Percentiles rank a stretch among this genome's conserved stretches.
Evolutionary conservation across 305 asterid genomes (phyloP).

Genomic region (Fraxinus sp.): DNA sequence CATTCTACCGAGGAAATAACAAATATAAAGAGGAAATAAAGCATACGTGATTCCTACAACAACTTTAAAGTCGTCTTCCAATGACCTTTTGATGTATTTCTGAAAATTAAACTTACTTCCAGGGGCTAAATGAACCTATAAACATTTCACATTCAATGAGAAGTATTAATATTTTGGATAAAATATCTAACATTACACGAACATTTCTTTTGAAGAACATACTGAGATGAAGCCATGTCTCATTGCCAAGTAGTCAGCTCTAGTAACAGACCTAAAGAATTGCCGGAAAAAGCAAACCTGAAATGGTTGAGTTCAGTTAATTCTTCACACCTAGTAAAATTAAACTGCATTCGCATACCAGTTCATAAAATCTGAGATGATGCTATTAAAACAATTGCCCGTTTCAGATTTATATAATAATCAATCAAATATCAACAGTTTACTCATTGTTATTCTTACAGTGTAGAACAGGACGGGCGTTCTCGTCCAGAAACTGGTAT

Average conservation of each 20-base stretch:
- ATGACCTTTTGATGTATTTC: conserved; percentile 72
- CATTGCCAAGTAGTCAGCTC: conserved; percentile 77
- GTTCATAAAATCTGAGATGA: not conserved
- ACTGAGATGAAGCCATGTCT: conserved; percentile 90
- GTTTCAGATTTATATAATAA: not conserved
- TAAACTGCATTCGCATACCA: not conserved
- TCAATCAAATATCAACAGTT: not conserved
- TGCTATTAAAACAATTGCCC: not conserved
- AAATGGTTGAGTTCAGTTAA: conserved; percentile 7
- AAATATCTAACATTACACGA: not conserved
- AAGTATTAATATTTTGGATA: not conserved
- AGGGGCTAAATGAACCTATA: conserved; percentile 63
- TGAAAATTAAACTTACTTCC: conserved; percentile 39
- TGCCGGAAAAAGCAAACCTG: conserved; percentile 89
- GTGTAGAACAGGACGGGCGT: conserved; percentile 52
- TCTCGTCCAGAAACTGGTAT: conserved; percentile 50
- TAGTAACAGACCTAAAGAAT: conserved; percentile 76
- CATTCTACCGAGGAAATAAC: not conserved
- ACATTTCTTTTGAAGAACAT: conserved; percentile 32
- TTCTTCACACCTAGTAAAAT: not conserved
- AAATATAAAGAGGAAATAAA: not conserved
- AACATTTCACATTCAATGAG: not conserved
- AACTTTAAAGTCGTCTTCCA: conserved; percentile 86
- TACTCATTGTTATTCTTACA: conserved; percentile 41
- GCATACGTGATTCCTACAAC: conserved; percentile 73